A percentile compares a stretch with the other conserved stretches of the same genome.
phyloP scores from a whole-genome alignment of 208 protist genomes.

The Trypanosoma grayi region DNA sequence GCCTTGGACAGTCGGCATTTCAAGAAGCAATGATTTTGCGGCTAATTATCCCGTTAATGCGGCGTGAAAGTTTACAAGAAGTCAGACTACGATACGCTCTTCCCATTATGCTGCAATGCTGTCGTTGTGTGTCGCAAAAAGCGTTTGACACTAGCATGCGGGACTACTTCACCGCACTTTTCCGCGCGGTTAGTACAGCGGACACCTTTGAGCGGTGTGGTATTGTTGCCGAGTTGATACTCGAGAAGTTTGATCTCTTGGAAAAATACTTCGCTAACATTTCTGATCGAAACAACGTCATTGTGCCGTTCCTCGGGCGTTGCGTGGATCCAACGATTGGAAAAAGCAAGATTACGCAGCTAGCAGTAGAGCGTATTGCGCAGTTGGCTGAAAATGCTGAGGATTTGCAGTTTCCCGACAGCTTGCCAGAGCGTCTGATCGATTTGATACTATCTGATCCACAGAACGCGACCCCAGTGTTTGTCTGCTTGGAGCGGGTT shows the following conservation, averaged over 20 bases:
- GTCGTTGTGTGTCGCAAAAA: slow-evolving; percentile 13
- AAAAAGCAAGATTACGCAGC: not conserved
- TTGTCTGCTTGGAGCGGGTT: slow-evolving; percentile 41
- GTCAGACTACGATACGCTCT: slow-evolving; percentile 47
- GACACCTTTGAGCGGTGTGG: slow-evolving; percentile 20
- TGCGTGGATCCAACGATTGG: slow-evolving; percentile 20
- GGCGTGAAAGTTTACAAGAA: slow-evolving; percentile 33
- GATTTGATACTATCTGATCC: slow-evolving; percentile 13
- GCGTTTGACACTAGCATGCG: slow-evolving; percentile 32
- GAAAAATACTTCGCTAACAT: slow-evolving; percentile 29
- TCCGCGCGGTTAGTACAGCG: slow-evolving; percentile 30
- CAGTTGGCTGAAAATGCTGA: slow-evolving; percentile 22
- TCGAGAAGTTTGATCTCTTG: slow-evolving; percentile 40
- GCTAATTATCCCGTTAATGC: slow-evolving; percentile 48
- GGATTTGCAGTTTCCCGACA: slow-evolving; percentile 17
- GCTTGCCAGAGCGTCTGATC: slow-evolving; percentile 28
- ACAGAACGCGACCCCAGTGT: slow-evolving; percentile 15
- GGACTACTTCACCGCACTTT: slow-evolving; percentile 36
- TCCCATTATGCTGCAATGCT: slow-evolving; percentile 49
- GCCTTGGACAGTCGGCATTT: slow-evolving; percentile 26
- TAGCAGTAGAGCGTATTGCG: slow-evolving; percentile 22
- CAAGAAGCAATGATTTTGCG: slow-evolving; percentile 35
- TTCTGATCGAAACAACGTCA: slow-evolving; percentile 27
- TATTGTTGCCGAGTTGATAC: slow-evolving; percentile 41
- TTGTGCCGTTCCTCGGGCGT: slow-evolving; percentile 44